Conservation (phyloP, 768 basidiomycete species). For the Tylopilus balloui region DNA sequence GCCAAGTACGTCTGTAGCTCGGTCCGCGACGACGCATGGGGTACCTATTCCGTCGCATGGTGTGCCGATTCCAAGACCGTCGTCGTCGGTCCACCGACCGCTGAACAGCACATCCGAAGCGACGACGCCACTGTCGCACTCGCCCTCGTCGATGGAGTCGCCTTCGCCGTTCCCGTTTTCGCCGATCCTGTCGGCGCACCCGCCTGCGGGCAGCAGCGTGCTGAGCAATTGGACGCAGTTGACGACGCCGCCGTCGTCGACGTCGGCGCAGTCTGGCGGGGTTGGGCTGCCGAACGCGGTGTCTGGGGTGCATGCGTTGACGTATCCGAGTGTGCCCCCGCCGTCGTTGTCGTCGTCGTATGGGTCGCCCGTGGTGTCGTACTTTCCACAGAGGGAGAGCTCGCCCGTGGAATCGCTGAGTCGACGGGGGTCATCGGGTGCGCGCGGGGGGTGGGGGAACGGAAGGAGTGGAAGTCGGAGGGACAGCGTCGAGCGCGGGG, state of each 20-base stretch:
- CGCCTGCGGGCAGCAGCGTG: conserved; percentile 28
- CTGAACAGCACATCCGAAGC: conserved; percentile 43
- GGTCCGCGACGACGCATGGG: conserved; percentile 37
- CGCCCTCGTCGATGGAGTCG: conserved; percentile 62
- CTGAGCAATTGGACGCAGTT: conserved; percentile 47
- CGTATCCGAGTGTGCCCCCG: conserved; percentile 82
- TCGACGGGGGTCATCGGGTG: conserved; percentile 48
- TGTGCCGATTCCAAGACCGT: conserved; percentile 73
- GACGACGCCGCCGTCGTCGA: conserved; percentile 72
- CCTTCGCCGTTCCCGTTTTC: conserved; percentile 70
- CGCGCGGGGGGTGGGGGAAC: conserved; percentile 21
- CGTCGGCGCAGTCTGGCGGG: conserved; percentile 18
- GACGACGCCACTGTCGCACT: conserved; percentile 61
- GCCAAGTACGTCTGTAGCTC: conserved; percentile 29
- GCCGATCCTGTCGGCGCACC: conserved; percentile 48
- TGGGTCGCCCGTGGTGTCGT: conserved; percentile 59
- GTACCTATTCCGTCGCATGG: conserved; percentile 68
- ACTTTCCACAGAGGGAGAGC: conserved; percentile 40
- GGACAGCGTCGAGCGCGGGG: conserved; percentile 58
- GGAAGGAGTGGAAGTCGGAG: conserved; percentile 43
- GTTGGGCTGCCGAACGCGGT: conserved; percentile 15
- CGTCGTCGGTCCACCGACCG: conserved; percentile 59
- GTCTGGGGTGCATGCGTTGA: conserved; percentile 41
- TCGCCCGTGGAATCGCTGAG: conserved; percentile 54
- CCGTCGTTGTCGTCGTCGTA: conserved; percentile 77